Evolutionary conservation across 2,329 filamentous ascomycete species (phyloP).

Genomic region (Aspergillus terreus): DNA sequence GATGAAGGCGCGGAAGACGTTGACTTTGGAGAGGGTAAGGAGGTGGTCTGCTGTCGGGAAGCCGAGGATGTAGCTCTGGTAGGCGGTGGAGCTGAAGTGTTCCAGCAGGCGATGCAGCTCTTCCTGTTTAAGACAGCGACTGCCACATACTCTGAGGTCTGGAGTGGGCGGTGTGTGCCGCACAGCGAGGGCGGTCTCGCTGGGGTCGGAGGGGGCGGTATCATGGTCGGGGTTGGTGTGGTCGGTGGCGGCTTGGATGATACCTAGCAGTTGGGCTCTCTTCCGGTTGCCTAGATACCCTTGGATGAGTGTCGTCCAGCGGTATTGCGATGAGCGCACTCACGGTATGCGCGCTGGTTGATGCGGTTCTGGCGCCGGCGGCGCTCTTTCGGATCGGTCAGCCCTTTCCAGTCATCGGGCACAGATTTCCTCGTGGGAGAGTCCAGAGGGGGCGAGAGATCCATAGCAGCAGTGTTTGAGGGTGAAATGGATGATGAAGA

Average conservation of each 20-base stretch:
- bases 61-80: conserved; percentile 20
- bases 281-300: conserved; percentile 16
- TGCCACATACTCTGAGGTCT: background rate
- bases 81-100: conserved; percentile 17
- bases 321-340: conserved; percentile 1
- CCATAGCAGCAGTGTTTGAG: background rate
- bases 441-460: background rate
- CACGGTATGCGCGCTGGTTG: conserved; percentile 26
- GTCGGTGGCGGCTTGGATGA: background rate
- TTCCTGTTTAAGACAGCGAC: background rate
- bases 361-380: conserved; percentile 26
- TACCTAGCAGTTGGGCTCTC: conserved; percentile 3
- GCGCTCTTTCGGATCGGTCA: conserved; percentile 23
- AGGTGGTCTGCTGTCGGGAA: conserved; percentile 28
- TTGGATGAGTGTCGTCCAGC: background rate
- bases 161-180: background rate
- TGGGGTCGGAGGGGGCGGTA: background rate
- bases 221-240: background rate
- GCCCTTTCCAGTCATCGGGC: conserved; percentile 19
- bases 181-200: background rate
- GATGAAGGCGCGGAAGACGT: conserved; percentile 33
- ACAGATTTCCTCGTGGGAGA: background rate
- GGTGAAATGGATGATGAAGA: too few species aligned
- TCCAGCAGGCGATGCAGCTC: conserved; percentile 6
- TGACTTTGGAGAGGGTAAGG: conserved; percentile 30